These are phyloP conservation scores for Verticillium nubilum DNA, from an alignment of 2,329 filamentous ascomycete genomes.

Conservation along the genomic window DNA sequence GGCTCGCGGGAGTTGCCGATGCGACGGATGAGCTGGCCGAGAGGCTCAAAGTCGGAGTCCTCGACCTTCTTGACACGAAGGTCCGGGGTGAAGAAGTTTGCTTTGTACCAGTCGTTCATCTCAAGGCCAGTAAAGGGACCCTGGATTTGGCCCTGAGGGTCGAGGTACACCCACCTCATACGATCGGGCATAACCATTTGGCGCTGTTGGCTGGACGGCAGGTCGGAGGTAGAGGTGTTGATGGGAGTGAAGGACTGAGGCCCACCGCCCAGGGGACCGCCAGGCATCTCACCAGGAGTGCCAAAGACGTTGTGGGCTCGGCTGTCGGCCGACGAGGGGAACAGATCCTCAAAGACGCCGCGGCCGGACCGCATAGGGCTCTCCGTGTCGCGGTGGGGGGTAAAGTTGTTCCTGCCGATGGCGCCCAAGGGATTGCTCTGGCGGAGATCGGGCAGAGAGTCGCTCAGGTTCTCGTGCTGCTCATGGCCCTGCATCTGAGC, in stretches of 20 bases:
- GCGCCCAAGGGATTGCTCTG: slow-evolving; percentile 59
- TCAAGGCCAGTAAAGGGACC: slow-evolving; percentile 94
- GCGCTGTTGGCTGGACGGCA: slow-evolving; percentile 56
- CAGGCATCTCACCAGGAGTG: slow-evolving; percentile 15
- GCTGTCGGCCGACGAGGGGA: slow-evolving; percentile 29
- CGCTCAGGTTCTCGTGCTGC: slow-evolving; percentile 54
- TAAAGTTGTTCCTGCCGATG: slow-evolving; percentile 59
- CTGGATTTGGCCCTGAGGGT: slow-evolving; percentile 87
- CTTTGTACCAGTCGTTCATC: slow-evolving; percentile 99
- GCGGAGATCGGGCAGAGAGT: slow-evolving; percentile 54
- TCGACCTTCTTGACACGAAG: slow-evolving; percentile 92
- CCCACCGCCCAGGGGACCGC: slow-evolving; percentile 16
- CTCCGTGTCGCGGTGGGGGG: slow-evolving; percentile 51
- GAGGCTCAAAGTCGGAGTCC: slow-evolving; percentile 87
- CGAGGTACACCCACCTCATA: slow-evolving; percentile 98
- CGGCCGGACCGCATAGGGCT: slow-evolving; percentile 53
- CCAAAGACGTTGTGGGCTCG: slow-evolving; percentile 22
- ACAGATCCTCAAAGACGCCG: slow-evolving; percentile 51
- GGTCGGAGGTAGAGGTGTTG: slow-evolving; percentile 16
- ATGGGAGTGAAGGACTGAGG: slow-evolving; percentile 13
- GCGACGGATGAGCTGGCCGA: slow-evolving; percentile 88
- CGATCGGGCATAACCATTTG: slow-evolving; percentile 99
- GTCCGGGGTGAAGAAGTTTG: slow-evolving; percentile 93
- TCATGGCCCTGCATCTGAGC: slow-evolving; percentile 78
- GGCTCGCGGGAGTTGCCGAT: slow-evolving; percentile 97